Conservation (phyloP, 176 grass and related monocot species). For the Musa schizocarpa region DNA sequence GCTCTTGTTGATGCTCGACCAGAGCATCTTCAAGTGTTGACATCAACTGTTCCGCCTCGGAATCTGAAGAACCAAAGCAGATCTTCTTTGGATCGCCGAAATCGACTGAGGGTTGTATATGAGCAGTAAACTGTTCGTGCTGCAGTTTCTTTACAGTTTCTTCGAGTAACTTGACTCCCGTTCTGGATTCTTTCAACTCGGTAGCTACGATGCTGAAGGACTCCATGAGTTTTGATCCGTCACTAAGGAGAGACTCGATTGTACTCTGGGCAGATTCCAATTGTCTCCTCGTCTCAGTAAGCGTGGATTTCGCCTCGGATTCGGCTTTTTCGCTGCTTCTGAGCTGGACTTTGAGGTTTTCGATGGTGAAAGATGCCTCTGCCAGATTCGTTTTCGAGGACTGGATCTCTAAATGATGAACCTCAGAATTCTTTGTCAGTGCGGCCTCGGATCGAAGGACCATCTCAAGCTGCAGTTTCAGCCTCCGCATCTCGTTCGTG, state of each 20-base stretch:
- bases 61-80: constrained; percentile 26
- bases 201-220: constrained; percentile 79
- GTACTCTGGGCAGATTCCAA: constrained; percentile 58
- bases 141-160: constrained; percentile 26
- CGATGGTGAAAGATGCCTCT: constrained; percentile 40
- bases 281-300: constrained; percentile 61
- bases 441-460: constrained; percentile 18
- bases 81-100: not conserved
- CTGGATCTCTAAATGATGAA: constrained; percentile 13
- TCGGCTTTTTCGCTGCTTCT: constrained; percentile 28
- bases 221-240: constrained; percentile 94
- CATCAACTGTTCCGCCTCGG: constrained; percentile 34
- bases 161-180: constrained; percentile 51
- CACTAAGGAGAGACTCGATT: constrained; percentile 72
- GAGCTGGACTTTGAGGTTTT: constrained; percentile 39
- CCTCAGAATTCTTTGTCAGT: constrained; percentile 6
- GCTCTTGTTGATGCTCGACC: constrained; percentile 43
- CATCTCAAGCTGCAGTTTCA: constrained; percentile 50
- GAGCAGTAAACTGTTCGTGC: constrained; percentile 12
- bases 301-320: constrained; percentile 44
- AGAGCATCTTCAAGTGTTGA: constrained; percentile 39
- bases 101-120: not conserved
- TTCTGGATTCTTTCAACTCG: constrained; percentile 87
- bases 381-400: constrained; percentile 35
- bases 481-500: constrained; percentile 66